Base-by-base conservation (phyloP, 2,329 filamentous ascomycete species). In the Alternaria sp. region DNA sequence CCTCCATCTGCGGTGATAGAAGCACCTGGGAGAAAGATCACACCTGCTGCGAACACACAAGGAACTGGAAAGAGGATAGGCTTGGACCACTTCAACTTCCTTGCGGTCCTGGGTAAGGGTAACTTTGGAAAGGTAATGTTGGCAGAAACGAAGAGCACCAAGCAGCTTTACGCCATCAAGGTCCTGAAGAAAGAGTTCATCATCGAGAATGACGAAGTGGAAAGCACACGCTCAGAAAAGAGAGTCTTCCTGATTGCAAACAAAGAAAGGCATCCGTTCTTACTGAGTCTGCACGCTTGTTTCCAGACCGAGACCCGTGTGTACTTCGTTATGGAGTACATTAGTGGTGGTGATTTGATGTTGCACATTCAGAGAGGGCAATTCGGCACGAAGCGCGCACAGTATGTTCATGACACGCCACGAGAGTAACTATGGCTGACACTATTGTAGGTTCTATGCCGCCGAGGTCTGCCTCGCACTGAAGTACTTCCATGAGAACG, bases 101-200 rank as follows among this genome's bases (percentile, higher is more conserved):
- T 99, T 66, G 94, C 96, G 65, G 95, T 99, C 53, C 86, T 99
- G 65, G 95, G 95, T 75, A 99, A 99, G 80, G 95, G 95, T 81
- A 99, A 99, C 80, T 99, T 99, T 75, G 95, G 95, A 78, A 99
- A 99, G 80, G 95, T 99, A 80, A 99, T 99, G 95, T 83, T 99
- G 78, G 95, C 95, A 2, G 96, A 99, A 80, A 97, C 95, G 1
- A 99, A 99, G 83, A 88, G 88, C 54, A 88, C 91, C 9, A 92
- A 93, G 78, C 91, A 94, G 77, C 84, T 99, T 7, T 99, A 98
- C 77, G 95, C 95, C 56, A 99, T 99, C 79, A 99, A 99, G 80
- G 95, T 99, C 36, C 82, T 99, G 69, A 99, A 99, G 86, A 99
- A 99, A 82, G 95, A 99, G 78, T 99, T 99, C 78, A 99, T 99